These are phyloP conservation scores for Penicillium psychrosexuale DNA, from an alignment of 2,329 filamentous ascomycete genomes.

Conservation along the genomic window DNA sequence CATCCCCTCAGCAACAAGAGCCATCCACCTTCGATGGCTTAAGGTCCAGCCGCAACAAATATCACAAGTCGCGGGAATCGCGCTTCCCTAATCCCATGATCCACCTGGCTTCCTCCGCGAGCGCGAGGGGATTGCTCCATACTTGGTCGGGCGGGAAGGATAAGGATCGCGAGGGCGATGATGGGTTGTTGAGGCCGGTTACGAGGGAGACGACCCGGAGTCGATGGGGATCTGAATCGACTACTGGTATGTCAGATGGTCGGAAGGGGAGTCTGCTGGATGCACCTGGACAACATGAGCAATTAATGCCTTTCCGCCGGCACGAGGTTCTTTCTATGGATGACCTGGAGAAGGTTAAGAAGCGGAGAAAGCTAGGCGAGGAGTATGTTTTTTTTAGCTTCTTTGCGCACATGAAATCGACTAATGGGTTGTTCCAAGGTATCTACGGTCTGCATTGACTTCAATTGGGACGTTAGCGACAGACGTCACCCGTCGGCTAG, in stretches of 20 bases:
- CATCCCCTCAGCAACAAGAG: slow-evolving; percentile 9
- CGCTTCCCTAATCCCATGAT: slow-evolving; percentile 35
- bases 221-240: slow-evolving; percentile 35
- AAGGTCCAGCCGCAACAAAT: slow-evolving; percentile 26
- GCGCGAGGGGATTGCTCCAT: slow-evolving; percentile 31
- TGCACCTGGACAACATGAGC: slow-evolving; percentile 24
- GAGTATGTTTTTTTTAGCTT: slow-evolving; percentile 54
- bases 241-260: slow-evolving; percentile 23
- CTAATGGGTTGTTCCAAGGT: slow-evolving; percentile 16
- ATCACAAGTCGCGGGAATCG: slow-evolving; percentile 32
- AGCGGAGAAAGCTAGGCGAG: slow-evolving; percentile 74
- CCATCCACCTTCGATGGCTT: slow-evolving; percentile 10
- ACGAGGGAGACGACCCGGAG: slow-evolving; percentile 33
- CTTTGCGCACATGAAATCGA: not conserved
- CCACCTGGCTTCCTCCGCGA: slow-evolving; percentile 30
- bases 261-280: slow-evolving; percentile 32
- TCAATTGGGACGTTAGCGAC: slow-evolving; percentile 40
- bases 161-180: slow-evolving; percentile 32
- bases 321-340: slow-evolving; percentile 33
- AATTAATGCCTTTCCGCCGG: slow-evolving; percentile 26
- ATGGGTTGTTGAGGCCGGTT: slow-evolving; percentile 30
- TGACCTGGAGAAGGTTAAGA: slow-evolving; percentile 40
- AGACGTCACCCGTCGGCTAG: slow-evolving; percentile 45
- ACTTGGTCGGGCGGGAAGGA: slow-evolving; percentile 29
- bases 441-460: slow-evolving; percentile 35